A percentile compares a stretch with the other conserved stretches of the same genome.
These are phyloP conservation scores for Xylaria sp. DNA, from an alignment of 2,329 filamentous ascomycete genomes.

Conservation along the genomic window DNA sequence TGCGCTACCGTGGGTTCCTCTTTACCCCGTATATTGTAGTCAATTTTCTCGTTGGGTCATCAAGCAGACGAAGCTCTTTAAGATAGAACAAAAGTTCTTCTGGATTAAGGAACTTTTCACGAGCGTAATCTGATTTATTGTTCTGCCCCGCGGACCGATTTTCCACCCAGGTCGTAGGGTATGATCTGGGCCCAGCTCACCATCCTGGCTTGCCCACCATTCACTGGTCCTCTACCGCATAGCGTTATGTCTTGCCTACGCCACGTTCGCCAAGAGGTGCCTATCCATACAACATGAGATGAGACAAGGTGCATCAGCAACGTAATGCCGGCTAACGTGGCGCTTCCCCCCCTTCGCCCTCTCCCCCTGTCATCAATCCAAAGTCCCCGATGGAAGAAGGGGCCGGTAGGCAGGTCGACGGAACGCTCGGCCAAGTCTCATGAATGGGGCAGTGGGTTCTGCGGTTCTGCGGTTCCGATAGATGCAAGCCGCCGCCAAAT, in stretches of 20 bases:
- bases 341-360: conserved; percentile 2
- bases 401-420: conserved; percentile 19
- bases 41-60: neutral
- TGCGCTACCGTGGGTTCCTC: neutral
- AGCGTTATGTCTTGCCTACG: conserved; percentile 8
- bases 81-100: neutral
- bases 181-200: neutral
- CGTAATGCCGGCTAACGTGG: conserved; percentile 32
- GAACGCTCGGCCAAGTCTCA: conserved; percentile 23
- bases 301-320: conserved; percentile 12
- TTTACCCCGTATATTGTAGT: neutral
- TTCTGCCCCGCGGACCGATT: conserved; percentile 3
- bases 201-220: neutral
- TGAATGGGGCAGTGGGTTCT: neutral
- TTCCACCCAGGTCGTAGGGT: conserved; percentile 4
- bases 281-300: conserved; percentile 21
- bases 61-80: neutral
- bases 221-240: neutral
- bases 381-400: conserved; percentile 20
- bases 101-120: neutral
- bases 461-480: neutral
- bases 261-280: conserved; percentile 31
- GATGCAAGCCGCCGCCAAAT: conserved; percentile 13
- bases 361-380: conserved; percentile 22
- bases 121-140: neutral